Evolutionary conservation across 495 filamentous ascomycete species (phyloP).

Genomic region (Aspergillus cavernicola): DNA sequence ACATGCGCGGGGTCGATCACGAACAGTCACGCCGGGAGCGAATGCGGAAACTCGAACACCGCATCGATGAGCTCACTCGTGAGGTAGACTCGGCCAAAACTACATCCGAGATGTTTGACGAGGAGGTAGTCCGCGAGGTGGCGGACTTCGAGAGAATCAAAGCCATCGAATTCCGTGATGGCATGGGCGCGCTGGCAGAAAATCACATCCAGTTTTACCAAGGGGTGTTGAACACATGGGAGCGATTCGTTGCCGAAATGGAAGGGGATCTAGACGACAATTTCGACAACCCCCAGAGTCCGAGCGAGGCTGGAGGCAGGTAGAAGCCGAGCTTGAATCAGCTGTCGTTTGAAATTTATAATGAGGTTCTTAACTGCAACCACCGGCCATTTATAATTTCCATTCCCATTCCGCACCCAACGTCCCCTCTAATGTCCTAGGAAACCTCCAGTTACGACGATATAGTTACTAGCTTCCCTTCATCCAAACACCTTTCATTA

Average conservation of each 20-base stretch:
- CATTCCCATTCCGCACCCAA: background rate
- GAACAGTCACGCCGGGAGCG: constrained; percentile 85
- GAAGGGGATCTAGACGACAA: constrained; percentile 54
- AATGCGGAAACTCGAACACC: constrained; percentile 81
- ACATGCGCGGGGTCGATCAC: constrained; percentile 94
- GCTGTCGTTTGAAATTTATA: background rate
- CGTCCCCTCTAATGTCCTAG: too few species aligned
- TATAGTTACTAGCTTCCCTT: too few species aligned
- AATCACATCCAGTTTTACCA: constrained; percentile 85
- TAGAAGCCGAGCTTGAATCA: background rate
- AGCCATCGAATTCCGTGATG: constrained; percentile 82
- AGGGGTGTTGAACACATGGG: constrained; percentile 79
- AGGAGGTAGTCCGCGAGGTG: constrained; percentile 89
- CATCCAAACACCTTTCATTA: background rate
- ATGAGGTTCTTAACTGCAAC: background rate
- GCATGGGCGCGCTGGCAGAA: constrained; percentile 76
- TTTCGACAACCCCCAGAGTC: constrained; percentile 21
- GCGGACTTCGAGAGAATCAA: constrained; percentile 96
- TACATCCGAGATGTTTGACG: constrained; percentile 82
- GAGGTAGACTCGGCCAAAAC: constrained; percentile 85
- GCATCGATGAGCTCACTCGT: constrained; percentile 81
- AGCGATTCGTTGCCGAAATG: constrained; percentile 84
- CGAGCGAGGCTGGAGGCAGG: background rate
- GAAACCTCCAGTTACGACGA: too few species aligned
- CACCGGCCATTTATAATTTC: background rate